Evolutionary conservation across 73 alveolate species (phyloP), one percentile per base, ranked within the genome.

Genomic region (Blepharisma stoltei): DNA sequence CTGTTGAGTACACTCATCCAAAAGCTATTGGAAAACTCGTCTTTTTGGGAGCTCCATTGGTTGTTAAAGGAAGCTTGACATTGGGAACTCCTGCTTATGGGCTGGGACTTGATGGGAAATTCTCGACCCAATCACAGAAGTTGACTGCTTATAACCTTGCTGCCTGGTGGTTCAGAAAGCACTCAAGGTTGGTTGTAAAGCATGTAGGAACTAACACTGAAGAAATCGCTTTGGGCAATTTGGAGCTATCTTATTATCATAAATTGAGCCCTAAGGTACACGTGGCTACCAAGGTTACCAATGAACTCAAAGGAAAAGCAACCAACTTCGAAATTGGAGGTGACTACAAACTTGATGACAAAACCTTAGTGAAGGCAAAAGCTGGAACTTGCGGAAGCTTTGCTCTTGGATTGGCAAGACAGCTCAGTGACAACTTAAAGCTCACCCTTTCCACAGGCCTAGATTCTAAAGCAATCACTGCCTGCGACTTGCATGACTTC

Each of bases 341-440:
- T 2, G 73, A 60, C 46, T 60, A 18, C 46, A 25, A 14, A 38
- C 23, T 14, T 60, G 73, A 60, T 60, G 37, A 14, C 11, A 60
- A 38, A 11, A 60, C 73, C 49, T 60, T 14, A 9, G 73, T 60
- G 38, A 60, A 60, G 23, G 73, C 46, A 25, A 60, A 60, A 60
- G 46, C 23, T 14, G 23, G 23, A 8, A 14, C 73, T n/a, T 8
- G 23, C 23, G 73, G 73, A 25, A 60, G 23, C 37, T 38, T 60
- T 25, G 73, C 73, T 18, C 46, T 60, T 20, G 73, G 46, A 20
- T 25, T 60, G 37, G 23, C 73, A 60, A 60, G 73, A 60, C 38
- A 8, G 2, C 18, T 60, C 18, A 9, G 48, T 60, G 45, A 60
- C 46, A 60, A 60, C 14, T 38, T 60, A 14, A 60, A 38, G 46